Evolutionary conservation across 2,329 filamentous ascomycete species (phyloP).

Genomic region (Cryphonectria japonica): DNA sequence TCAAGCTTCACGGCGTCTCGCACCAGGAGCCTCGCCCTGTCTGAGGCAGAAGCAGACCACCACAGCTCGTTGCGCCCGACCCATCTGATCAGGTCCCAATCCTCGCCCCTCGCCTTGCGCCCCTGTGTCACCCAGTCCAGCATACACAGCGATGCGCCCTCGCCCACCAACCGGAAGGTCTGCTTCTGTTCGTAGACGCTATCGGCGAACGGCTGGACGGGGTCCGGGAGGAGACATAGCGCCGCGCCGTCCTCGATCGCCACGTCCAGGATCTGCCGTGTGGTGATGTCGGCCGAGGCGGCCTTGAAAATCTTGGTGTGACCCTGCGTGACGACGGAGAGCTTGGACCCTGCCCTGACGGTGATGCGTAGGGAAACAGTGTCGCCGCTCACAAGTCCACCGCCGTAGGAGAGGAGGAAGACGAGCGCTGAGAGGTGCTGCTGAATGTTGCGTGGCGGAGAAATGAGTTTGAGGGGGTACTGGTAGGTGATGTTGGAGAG

Average conservation of each 20-base stretch:
- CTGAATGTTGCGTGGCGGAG: constrained; percentile 68
- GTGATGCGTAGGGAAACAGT: constrained; percentile 73
- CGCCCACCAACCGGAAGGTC: constrained; percentile 65
- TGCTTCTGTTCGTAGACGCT: constrained; percentile 87
- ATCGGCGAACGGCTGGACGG: constrained; percentile 85
- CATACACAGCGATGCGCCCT: constrained; percentile 70
- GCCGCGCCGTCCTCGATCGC: constrained; percentile 54
- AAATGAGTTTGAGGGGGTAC: constrained; percentile 93
- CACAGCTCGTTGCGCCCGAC: constrained; percentile 89
- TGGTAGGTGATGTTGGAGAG: constrained; percentile 81
- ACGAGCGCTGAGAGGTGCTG: constrained; percentile 71
- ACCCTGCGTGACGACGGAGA: constrained; percentile 73
- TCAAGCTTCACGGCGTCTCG: constrained; percentile 82
- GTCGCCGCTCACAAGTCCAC: constrained; percentile 89
- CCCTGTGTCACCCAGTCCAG: constrained; percentile 96
- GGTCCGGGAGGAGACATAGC: constrained; percentile 80
- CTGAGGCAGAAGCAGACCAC: constrained; percentile 40
- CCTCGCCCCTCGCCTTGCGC: constrained; percentile 80
- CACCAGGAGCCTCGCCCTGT: constrained; percentile 68
- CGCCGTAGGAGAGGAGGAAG: constrained; percentile 92
- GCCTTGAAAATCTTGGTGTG: constrained; percentile 97
- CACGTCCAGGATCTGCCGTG: constrained; percentile 60
- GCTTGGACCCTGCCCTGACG: constrained; percentile 65
- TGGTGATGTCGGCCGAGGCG: constrained; percentile 55
- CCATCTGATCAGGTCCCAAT: constrained; percentile 84